Conservation (phyloP, 306 rosid genomes). For the Neltuma alba region DNA sequence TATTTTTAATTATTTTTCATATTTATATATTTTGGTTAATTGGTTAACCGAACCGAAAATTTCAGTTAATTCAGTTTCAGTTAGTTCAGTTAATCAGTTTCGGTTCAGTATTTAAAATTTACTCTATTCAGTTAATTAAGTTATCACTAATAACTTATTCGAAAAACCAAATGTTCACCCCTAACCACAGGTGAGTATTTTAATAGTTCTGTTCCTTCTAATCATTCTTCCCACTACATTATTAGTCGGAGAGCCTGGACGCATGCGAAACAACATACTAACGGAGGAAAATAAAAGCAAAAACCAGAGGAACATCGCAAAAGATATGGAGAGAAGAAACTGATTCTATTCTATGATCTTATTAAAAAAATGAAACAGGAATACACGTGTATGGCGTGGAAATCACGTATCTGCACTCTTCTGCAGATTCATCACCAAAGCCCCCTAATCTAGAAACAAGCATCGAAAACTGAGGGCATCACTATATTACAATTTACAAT, state of each 20-base stretch:
- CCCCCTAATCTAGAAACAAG: slow-evolving; percentile 50
- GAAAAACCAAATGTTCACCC: too few species aligned
- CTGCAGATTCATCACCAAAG: slow-evolving; percentile 69
- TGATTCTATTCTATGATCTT: slow-evolving; percentile 44
- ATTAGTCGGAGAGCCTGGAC: neutral
- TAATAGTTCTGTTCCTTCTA: neutral
- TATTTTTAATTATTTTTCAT: too few species aligned
- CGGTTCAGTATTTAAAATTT: too few species aligned
- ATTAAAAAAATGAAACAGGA: slow-evolving; percentile 47
- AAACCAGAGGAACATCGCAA: neutral
- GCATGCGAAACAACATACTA: too few species aligned
- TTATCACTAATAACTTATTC: too few species aligned
- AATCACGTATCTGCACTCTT: slow-evolving; percentile 71
- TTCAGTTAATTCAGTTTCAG: too few species aligned
- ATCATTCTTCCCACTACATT: neutral
- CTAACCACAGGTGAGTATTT: neutral
- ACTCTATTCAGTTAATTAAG: too few species aligned
- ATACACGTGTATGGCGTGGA: slow-evolving; percentile 47
- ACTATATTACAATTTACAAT: slow-evolving; percentile 76
- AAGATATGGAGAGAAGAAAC: neutral
- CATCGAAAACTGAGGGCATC: slow-evolving; percentile 61
- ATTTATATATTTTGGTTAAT: too few species aligned
- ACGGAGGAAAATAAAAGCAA: neutral
- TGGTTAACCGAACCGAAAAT: too few species aligned
- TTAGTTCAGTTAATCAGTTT: too few species aligned